These are phyloP conservation scores for Eucalyptus cloeziana DNA, from an alignment of 345 rosid species.

Conservation along the genomic window DNA sequence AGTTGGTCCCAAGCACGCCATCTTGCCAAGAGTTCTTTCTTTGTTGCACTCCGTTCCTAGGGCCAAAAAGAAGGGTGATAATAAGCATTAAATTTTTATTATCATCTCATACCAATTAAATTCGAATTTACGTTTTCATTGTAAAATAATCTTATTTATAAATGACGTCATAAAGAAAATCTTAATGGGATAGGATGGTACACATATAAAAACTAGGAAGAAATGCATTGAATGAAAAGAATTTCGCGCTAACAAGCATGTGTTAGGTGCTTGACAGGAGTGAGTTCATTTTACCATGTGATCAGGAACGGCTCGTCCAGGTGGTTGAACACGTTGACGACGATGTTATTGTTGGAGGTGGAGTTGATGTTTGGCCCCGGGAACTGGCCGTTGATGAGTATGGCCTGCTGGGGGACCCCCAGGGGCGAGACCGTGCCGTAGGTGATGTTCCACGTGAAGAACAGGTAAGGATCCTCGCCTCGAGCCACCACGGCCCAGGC, in stretches of 20 bases:
- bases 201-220: background rate
- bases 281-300: constrained; percentile 22
- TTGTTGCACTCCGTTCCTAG: constrained; percentile 16
- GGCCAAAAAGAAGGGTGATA: background rate
- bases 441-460: constrained; percentile 57
- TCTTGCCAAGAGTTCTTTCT: constrained; percentile 20
- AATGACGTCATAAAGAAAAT: background rate
- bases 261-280: background rate
- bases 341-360: constrained; percentile 57
- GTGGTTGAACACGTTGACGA: constrained; percentile 59
- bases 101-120: background rate
- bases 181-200: background rate
- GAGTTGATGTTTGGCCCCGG: constrained; percentile 78
- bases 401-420: constrained; percentile 54
- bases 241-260: background rate
- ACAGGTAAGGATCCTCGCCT: constrained; percentile 57
- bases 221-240: background rate
- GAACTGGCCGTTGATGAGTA: constrained; percentile 64
- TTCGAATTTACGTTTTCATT: background rate
- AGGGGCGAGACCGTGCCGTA: constrained; percentile 49
- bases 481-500: constrained; percentile 13
- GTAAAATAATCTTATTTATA: background rate
- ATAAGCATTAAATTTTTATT: background rate
- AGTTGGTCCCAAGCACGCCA: constrained; percentile 13
- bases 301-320: constrained; percentile 59